Base-by-base conservation (phyloP, 1,284 basidiomycete genomes). In the Irpex lacteus region DNA sequence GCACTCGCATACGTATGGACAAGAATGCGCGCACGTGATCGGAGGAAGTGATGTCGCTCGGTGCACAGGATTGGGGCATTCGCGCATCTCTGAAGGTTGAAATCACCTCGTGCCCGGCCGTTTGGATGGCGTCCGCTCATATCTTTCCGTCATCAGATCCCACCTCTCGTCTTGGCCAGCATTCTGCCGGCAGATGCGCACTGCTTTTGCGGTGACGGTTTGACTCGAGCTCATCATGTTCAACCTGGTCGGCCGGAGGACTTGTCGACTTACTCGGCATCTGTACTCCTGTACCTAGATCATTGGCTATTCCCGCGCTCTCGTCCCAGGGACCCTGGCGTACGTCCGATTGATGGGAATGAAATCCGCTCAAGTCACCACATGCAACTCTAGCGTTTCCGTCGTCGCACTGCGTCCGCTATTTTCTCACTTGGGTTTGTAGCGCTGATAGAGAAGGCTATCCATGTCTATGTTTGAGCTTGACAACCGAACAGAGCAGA, bases 391-490 rank as follows among this genome's bases (percentile, higher is more conserved):
- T 56, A 40, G 60, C 60, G 65, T 60, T 54, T 61, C 37, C 36
- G 21, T 15, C 40, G 55, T 62, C 57, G 34, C 34, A 11, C 57
- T 65, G 64, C 61, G 64, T 58, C 66, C 66, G 66, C 49, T 40
- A 32, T 44, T 58, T 38, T 60, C 57, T 55, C 61, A 52, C 37
- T 59, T 62, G 36, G 56, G 47, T 19, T 58, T 57, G 47, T 55
- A 53, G 63, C 61, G 63, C 65, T 64, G 60, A 64, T 52, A 37
- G 52, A 47, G 59, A 59, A 67, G 68, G 68, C 68, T 69, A 69
- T 69, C 61, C 68, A 63, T 56, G 32, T 61, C 63, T 36, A 57
- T 58, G 68, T 69, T 69, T 69, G 52, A 69, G 63, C 66, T 59
- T 69, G 68, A 69, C 68, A 67, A 69, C 68, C 63, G 60, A 66